phyloP scores from a whole-genome alignment of 2,329 filamentous ascomycete species.

The Penicillium sp. region DNA sequence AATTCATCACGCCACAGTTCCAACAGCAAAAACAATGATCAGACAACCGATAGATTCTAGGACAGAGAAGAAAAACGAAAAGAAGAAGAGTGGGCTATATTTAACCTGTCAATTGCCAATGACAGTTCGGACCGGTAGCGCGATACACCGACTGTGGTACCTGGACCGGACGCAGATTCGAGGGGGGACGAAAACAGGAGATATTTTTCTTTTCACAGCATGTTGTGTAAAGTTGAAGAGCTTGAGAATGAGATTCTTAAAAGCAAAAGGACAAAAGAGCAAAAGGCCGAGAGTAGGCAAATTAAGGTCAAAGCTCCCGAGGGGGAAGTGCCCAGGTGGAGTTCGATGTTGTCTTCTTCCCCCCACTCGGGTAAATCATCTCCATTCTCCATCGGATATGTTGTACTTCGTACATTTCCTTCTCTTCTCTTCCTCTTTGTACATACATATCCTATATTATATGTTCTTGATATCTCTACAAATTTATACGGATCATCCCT shows the following conservation, averaged over 20 bases:
- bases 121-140: conserved; percentile 12
- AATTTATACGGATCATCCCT: no score
- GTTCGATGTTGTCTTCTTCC: neutral
- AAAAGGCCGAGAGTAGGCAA: neutral
- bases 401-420: no score
- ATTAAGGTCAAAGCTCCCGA: neutral
- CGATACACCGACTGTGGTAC: conserved; percentile 16
- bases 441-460: no score
- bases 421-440: neutral
- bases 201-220: conserved; percentile 10
- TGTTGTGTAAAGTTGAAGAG: neutral
- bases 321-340: conserved; percentile 1
- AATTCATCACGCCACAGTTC: conserved; percentile 30
- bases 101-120: conserved; percentile 9
- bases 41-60: neutral
- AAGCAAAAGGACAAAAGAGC: neutral
- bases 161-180: conserved; percentile 16
- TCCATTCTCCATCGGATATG: neutral
- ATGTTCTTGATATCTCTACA: neutral
- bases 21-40: neutral
- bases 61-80: neutral
- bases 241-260: neutral
- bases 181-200: conserved; percentile 16
- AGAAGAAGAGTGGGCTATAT: conserved; percentile 9
- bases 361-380: conserved; percentile 3